Evolutionary conservation across 148 eudicot species (phyloP), one percentile per base, ranked within the genome.

Genomic region (Rhododendron mucronatum): DNA sequence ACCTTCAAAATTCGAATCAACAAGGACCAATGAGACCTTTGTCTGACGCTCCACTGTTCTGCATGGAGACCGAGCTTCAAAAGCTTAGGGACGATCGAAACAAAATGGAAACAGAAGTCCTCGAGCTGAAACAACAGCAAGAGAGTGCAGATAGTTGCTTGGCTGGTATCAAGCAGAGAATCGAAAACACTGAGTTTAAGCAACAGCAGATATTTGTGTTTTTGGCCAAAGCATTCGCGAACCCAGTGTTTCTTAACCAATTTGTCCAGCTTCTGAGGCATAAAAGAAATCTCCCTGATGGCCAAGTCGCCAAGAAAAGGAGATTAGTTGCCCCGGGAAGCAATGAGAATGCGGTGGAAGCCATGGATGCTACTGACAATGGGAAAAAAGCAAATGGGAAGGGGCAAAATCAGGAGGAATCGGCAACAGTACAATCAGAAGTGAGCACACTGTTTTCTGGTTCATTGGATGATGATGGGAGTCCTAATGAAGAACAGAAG

Each of bases 181-280:
- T 94, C 20, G 86, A 73, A 39, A 47, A 16, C 1, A 79, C 90
- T 0, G 93, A 95, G 74, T 85, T 89, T 69, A 95, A 86, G 91
- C 95, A 94, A 69, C 84, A 85, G 37, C 86, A 93, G 63, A 82
- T 91, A 83, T 15, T 89, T 23, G 37, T 91, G 59, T 88, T 95
- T 39, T 67, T 96, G 83, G 90, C 93, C 4, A 95, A 92, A 86
- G 90, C 88, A n/a, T 87, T 95, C 78, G 89, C 65, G 48, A 91
- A 82, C 28, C 91, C 91, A 4, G 23, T 83, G 59, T 90, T 90
- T 75, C 65, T 90, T 35, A 85, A 89, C 73, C 89, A 87, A 45
- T 61, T 92, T 41, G 35, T 91, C 28, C 87, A 91, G 82, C 90
- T 84, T 23, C 83, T 89, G 86, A 89, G 78, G 83, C 88, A 87